Conservation (phyloP, 331 rosid species). For the Quercus tomentella region DNA sequence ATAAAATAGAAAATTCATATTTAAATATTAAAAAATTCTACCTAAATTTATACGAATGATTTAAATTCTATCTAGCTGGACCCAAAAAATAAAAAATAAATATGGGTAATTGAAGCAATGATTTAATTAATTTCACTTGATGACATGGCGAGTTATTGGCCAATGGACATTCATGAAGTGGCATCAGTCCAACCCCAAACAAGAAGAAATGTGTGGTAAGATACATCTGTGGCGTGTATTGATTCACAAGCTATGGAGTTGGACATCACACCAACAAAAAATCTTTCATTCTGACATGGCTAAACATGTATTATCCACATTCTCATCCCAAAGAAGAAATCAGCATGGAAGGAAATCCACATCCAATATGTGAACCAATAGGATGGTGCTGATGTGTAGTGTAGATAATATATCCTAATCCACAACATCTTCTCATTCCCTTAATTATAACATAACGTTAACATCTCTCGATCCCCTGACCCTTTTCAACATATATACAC, state of each 20-base stretch:
- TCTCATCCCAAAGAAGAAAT: constrained; percentile 12
- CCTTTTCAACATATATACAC: too few species aligned
- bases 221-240: constrained; percentile 31
- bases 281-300: constrained; percentile 54
- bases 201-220: too few species aligned
- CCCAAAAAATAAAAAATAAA: too few species aligned
- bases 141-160: too few species aligned
- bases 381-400: constrained; percentile 61
- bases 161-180: too few species aligned
- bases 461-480: constrained; percentile 5
- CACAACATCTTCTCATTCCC: constrained; percentile 47
- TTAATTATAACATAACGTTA: constrained; percentile 18
- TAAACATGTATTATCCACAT: constrained; percentile 8
- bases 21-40: too few species aligned
- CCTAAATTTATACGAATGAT: too few species aligned
- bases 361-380: constrained; percentile 52
- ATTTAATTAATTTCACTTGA: too few species aligned
- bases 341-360: constrained; percentile 58
- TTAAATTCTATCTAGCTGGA: too few species aligned
- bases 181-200: neutral
- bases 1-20: too few species aligned
- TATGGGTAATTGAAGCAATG: too few species aligned
- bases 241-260: neutral
- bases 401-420: constrained; percentile 54
- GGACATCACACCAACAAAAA: constrained; percentile 25